phyloP scores from a whole-genome alignment of 164 flowering plant genomes.

The Houttuynia cordata region DNA sequence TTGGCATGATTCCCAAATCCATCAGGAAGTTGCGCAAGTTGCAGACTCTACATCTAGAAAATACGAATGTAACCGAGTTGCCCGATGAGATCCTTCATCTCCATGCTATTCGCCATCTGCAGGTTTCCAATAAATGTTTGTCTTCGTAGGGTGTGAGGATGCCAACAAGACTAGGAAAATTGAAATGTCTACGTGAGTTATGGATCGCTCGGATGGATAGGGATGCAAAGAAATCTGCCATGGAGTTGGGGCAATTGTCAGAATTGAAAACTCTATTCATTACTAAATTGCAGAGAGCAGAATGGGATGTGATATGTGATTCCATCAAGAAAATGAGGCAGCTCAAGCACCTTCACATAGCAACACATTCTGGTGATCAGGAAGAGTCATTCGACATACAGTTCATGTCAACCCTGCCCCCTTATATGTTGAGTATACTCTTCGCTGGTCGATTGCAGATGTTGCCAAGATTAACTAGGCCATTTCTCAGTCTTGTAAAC shows the following conservation, averaged over 20 bases:
- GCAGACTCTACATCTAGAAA: neutral
- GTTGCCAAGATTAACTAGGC: neutral
- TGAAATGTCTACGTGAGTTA: no score
- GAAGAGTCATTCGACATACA: no score
- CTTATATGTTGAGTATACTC: neutral
- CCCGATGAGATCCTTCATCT: neutral
- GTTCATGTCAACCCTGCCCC: no score
- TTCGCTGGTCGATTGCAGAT: neutral
- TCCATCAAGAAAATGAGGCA: neutral
- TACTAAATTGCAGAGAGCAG: no score
- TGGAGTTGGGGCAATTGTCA: no score
- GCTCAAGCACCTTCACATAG: no score
- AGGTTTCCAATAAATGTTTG: no score
- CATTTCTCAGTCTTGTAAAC: neutral
- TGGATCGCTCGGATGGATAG: no score
- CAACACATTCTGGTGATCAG: no score
- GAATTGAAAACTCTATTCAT: no score
- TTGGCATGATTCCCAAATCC: neutral
- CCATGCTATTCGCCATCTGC: neutral
- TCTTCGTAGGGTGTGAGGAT: neutral
- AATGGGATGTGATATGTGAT: no score
- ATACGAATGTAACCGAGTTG: neutral
- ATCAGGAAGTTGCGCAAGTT: neutral
- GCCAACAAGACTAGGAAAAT: neutral
- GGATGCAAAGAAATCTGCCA: no score